Evolutionary conservation across 805 yeast species (phyloP).

Genomic region (Yarrowia sp.): DNA sequence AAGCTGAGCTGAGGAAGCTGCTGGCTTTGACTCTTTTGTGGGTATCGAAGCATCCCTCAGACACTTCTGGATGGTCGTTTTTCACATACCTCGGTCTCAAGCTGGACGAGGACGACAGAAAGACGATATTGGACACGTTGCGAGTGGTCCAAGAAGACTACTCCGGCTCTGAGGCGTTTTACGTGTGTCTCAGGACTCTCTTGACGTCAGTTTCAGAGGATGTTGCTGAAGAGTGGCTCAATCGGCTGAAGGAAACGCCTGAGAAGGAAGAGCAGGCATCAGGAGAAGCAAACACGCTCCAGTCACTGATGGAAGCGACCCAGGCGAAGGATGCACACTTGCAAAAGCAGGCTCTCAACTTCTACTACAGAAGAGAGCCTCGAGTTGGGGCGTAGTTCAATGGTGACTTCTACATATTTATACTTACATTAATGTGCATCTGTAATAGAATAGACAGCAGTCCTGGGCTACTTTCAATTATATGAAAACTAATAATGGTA

Average conservation of each 20-base stretch:
- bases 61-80: constrained; percentile 40
- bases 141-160: constrained; percentile 12
- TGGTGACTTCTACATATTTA: too few relatives aligned
- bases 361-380: background rate
- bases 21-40: constrained; percentile 25
- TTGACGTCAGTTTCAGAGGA: background rate
- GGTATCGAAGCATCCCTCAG: constrained; percentile 34
- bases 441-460: too few relatives aligned
- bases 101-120: background rate
- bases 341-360: background rate
- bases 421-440: too few relatives aligned
- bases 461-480: too few relatives aligned
- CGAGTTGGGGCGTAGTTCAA: background rate
- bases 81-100: constrained; percentile 28
- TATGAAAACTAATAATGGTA: too few relatives aligned
- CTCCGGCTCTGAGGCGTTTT: constrained; percentile 33
- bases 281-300: background rate
- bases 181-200: constrained; percentile 30
- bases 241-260: background rate
- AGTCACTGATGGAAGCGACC: background rate
- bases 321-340: background rate
- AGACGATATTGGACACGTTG: background rate
- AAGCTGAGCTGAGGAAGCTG: constrained; percentile 25
- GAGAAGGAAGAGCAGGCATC: background rate
- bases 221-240: background rate